These are phyloP conservation scores for Wickerhamomyces strasburgensis DNA, from an alignment of 805 yeast species.

Conservation along the genomic window DNA sequence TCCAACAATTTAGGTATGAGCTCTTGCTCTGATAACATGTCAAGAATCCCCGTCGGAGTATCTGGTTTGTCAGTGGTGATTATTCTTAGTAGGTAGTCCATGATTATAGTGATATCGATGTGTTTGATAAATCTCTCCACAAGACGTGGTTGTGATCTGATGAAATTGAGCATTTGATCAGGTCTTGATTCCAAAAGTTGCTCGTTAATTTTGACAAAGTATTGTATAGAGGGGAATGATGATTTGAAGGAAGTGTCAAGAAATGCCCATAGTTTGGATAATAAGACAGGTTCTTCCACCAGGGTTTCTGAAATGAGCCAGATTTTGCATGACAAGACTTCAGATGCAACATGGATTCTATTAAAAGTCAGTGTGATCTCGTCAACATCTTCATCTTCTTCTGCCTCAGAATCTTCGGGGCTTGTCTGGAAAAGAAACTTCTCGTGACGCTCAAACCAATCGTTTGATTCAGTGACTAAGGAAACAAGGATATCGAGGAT, in stretches of 20 bases:
- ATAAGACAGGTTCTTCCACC: slow-evolving; percentile 60
- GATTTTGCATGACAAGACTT: slow-evolving; percentile 80
- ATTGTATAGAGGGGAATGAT: slow-evolving; percentile 70
- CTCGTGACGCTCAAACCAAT: slow-evolving; percentile 31
- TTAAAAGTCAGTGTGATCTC: slow-evolving; percentile 20
- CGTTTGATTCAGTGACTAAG: slow-evolving; percentile 35
- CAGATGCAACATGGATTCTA: slow-evolving; percentile 65
- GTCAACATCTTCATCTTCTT: slow-evolving; percentile 13
- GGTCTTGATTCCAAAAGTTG: slow-evolving; percentile 79
- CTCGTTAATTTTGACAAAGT: slow-evolving; percentile 84
- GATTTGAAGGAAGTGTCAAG: slow-evolving; percentile 51
- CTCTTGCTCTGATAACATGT: slow-evolving; percentile 65
- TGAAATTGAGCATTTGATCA: slow-evolving; percentile 47
- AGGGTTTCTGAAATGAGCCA: slow-evolving; percentile 90
- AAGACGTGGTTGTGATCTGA: slow-evolving; percentile 49
- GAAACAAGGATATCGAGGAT: slow-evolving; percentile 40
- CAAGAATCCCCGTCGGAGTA: slow-evolving; percentile 83
- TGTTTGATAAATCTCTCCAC: slow-evolving; percentile 72
- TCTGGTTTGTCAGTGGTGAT: slow-evolving; percentile 91
- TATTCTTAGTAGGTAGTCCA: slow-evolving; percentile 84
- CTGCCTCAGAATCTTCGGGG: slow-evolving; percentile 3
- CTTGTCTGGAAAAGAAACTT: slow-evolving; percentile 7
- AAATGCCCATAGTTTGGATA: slow-evolving; percentile 74
- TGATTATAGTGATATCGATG: slow-evolving; percentile 81
- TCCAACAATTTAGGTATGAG: slow-evolving; percentile 67